phyloP scores from a whole-genome alignment of 805 yeast species.

The Yarrowia yakushimensis region DNA sequence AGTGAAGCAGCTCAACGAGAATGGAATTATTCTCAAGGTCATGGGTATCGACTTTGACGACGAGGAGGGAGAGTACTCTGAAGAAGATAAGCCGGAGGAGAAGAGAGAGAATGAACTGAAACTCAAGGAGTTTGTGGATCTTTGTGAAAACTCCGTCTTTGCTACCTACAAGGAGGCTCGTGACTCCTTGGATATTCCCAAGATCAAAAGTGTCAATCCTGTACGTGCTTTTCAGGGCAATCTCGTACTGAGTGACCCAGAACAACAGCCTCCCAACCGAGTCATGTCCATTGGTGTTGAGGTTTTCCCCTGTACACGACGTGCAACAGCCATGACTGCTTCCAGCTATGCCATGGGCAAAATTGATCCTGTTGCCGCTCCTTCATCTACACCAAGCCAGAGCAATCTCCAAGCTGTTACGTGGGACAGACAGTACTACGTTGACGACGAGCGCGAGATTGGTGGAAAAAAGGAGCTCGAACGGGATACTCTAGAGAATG shows the following conservation, averaged over 20 bases:
- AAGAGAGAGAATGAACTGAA: slow-evolving; percentile 19
- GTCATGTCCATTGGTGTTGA: slow-evolving; percentile 32
- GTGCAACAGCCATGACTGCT: slow-evolving; percentile 27
- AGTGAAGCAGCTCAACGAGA: slow-evolving; percentile 19
- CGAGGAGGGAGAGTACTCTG: not conserved
- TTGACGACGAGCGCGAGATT: slow-evolving; percentile 34
- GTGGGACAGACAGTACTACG: slow-evolving; percentile 28
- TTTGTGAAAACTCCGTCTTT: slow-evolving; percentile 23
- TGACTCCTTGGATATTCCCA: slow-evolving; percentile 32
- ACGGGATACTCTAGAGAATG: slow-evolving; percentile 48
- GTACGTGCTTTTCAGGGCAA: slow-evolving; percentile 47
- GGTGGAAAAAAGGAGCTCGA: slow-evolving; percentile 38
- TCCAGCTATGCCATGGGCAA: slow-evolving; percentile 9
- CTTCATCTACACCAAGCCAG: not conserved
- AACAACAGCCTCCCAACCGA: slow-evolving; percentile 34
- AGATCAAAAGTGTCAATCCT: slow-evolving; percentile 46
- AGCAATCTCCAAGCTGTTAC: slow-evolving; percentile 14
- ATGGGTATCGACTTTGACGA: slow-evolving; percentile 28
- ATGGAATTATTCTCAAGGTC: slow-evolving; percentile 28
- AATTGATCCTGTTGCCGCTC: not conserved
- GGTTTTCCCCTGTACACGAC: slow-evolving; percentile 30
- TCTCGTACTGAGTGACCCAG: slow-evolving; percentile 46
- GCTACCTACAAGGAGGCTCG: slow-evolving; percentile 28
- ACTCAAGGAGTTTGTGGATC: not conserved
- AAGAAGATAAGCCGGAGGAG: slow-evolving; percentile 7